Base-by-base conservation (phyloP, 768 basidiomycete species). In the Lyophyllum shimeji region DNA sequence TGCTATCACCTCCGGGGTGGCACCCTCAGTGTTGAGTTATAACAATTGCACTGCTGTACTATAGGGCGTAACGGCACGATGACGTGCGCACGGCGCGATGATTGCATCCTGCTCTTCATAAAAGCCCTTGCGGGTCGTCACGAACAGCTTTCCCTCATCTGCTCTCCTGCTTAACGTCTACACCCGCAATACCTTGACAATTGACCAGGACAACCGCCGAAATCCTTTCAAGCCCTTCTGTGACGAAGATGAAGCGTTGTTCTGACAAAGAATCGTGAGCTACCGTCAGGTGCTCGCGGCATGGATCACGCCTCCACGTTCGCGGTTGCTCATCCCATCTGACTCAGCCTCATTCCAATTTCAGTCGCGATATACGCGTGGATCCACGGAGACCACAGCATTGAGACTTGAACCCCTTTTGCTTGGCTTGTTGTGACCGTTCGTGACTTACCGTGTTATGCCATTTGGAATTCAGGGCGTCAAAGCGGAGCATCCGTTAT, bases 21-120 rank as follows among this genome's bases (percentile, higher is more conserved):
- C 31, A 6, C 31, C 46, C 37, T 39, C 39, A 15, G 25, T n/a
- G 25, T 24, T 18, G 34, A 25, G 8, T 37, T 37, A 37, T 37
- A 13, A 17, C 11, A 7, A 18, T 20, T 7, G 42, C 20, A 12
- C 18, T 43, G 42, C n/a, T 9, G 42, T 43, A 7, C 34, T 37
- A 37, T 6, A 37, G 3, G 24, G 45, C 45, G 40, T 42, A 7
- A 21, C 20, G 21, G 13, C 11, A 45, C 46, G 42, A 59, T 59
- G 50, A 40, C 59, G 56, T 60, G 62, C 52, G 52, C 46, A 57
- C 61, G 44, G 56, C 67, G 66, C 60, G 46, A 68, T 59, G 44
- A 63, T 64, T 33, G 60, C 58, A 46, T 46, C 24, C 23, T 27
- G 17, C 23, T 27, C 25, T 29, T 7, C 17, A 53, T 57, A 56